A percentile compares a stretch with the other conserved stretches of the same genome.
Conservation (phyloP, 78 protist species). For the Anaeramoeba flamelloides region DNA sequence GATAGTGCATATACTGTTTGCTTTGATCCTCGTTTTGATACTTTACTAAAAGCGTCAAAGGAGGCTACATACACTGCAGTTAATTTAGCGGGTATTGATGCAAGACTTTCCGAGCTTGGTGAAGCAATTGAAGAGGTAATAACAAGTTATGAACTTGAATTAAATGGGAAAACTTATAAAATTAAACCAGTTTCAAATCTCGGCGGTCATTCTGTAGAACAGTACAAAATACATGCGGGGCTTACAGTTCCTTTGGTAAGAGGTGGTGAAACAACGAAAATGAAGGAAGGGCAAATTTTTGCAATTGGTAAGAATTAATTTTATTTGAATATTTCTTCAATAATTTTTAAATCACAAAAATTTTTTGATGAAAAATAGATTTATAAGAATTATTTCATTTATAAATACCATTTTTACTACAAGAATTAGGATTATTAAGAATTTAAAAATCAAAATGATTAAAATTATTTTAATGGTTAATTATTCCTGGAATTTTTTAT, state of each 20-base stretch:
- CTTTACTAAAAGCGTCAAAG: slow-evolving; percentile 60
- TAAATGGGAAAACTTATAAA: slow-evolving; percentile 61
- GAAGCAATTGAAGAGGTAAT: slow-evolving; percentile 84
- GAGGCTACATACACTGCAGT: slow-evolving; percentile 50
- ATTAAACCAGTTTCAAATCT: slow-evolving; percentile 76
- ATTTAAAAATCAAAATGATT: too few species aligned
- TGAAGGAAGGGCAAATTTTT: slow-evolving; percentile 87
- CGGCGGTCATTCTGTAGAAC: slow-evolving; percentile 84
- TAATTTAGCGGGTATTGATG: slow-evolving; percentile 77
- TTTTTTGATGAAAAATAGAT: too few species aligned
- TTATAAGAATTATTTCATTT: too few species aligned
- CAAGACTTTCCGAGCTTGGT: slow-evolving; percentile 58
- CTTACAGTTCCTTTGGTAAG: slow-evolving; percentile 87
- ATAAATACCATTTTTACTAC: too few species aligned
- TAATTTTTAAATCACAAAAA: too few species aligned
- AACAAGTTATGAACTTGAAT: slow-evolving; percentile 80
- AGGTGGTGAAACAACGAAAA: slow-evolving; percentile 26
- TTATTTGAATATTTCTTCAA: too few species aligned
- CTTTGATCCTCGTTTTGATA: slow-evolving; percentile 61
- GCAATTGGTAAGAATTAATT: too few species aligned
- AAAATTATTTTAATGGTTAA: too few species aligned
- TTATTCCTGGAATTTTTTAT: too few species aligned
- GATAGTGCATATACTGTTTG: slow-evolving; percentile 88
- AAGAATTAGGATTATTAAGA: too few species aligned
- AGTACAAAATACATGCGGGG: slow-evolving; percentile 80